These are phyloP conservation scores for Aspergillus homomorphus DNA, from an alignment of 495 filamentous ascomycete genomes.

Conservation along the genomic window DNA sequence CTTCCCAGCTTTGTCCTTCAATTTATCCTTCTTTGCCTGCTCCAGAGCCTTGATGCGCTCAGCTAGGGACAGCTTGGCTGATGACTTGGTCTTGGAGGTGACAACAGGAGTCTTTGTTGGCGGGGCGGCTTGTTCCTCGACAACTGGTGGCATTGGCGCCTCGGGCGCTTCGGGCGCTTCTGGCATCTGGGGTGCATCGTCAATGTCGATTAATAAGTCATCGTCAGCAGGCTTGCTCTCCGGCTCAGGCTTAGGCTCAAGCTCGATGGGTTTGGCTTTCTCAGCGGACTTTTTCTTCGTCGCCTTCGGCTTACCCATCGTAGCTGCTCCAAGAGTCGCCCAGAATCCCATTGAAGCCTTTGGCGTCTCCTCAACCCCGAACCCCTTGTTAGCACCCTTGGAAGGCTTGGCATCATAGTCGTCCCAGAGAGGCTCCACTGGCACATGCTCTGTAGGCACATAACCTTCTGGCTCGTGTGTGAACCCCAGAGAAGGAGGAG, in stretches of 20 bases:
- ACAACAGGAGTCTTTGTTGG: conserved; percentile 27
- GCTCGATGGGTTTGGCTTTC: conserved; percentile 25
- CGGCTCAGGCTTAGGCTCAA: conserved; percentile 28
- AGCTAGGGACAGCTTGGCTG: conserved; percentile 42
- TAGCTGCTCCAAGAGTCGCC: conserved; percentile 40
- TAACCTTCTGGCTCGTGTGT: conserved; percentile 41
- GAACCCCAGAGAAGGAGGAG: conserved; percentile 48
- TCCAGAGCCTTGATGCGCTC: conserved; percentile 50
- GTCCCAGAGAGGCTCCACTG: conserved; percentile 39
- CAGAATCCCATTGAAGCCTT: conserved; percentile 46
- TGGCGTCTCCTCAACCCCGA: conserved; percentile 23
- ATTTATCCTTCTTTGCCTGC: conserved; percentile 40
- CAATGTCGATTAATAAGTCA: conserved; percentile 33
- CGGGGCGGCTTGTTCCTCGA: conserved; percentile 32
- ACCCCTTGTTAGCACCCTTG: conserved; percentile 35
- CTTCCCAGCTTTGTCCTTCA: conserved; percentile 34
- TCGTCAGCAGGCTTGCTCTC: conserved; percentile 27
- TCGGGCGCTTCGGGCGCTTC: conserved; percentile 33
- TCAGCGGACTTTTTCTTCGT: conserved; percentile 38
- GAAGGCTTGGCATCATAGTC: conserved; percentile 33
- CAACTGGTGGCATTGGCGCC: conserved; percentile 18
- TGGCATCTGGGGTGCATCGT: conserved; percentile 27
- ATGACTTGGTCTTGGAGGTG: conserved; percentile 42
- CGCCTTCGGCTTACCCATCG: conserved; percentile 32
- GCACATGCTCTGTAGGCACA: conserved; percentile 22